phyloP scores from a whole-genome alignment of 2,329 filamentous ascomycete genomes.

The Paramyrothecium roridum region DNA sequence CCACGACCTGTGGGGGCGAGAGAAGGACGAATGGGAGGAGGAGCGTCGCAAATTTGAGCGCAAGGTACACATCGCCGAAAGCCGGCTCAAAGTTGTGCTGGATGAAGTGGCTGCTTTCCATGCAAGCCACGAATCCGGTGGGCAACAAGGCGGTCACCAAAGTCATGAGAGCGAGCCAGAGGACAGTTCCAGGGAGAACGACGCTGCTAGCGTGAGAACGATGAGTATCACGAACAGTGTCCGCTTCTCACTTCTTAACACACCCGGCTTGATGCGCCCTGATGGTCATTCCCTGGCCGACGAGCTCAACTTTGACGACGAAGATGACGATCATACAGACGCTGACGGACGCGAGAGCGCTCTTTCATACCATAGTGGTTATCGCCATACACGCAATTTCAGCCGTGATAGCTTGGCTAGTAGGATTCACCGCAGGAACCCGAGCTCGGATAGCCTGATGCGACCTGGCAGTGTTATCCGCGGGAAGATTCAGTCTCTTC shows the following conservation, averaged over 20 bases:
- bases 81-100: constrained; percentile 75
- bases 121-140: constrained; percentile 43
- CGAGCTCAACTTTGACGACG: constrained; percentile 83
- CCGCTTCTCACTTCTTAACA: constrained; percentile 68
- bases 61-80: constrained; percentile 86
- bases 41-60: constrained; percentile 80
- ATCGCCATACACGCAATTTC: constrained; percentile 47
- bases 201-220: constrained; percentile 68
- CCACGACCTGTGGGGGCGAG: constrained; percentile 77
- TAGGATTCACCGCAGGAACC: constrained; percentile 50
- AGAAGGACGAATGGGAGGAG: constrained; percentile 81
- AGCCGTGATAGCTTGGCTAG: constrained; percentile 55
- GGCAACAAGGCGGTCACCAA: constrained; percentile 28
- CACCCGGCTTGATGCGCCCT: constrained; percentile 50
- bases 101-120: constrained; percentile 80
- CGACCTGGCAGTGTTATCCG: constrained; percentile 53
- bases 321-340: constrained; percentile 70
- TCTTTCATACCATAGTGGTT: constrained; percentile 43
- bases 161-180: constrained; percentile 57
- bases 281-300: constrained; percentile 81
- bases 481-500: constrained; percentile 48
- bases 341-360: constrained; percentile 66
- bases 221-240: constrained; percentile 71
- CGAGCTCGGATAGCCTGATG: constrained; percentile 56
- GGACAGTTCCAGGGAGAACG: constrained; percentile 61